Evolutionary conservation across 2,329 filamentous ascomycete genomes (phyloP).

Genomic region (Emergomyces africanus): DNA sequence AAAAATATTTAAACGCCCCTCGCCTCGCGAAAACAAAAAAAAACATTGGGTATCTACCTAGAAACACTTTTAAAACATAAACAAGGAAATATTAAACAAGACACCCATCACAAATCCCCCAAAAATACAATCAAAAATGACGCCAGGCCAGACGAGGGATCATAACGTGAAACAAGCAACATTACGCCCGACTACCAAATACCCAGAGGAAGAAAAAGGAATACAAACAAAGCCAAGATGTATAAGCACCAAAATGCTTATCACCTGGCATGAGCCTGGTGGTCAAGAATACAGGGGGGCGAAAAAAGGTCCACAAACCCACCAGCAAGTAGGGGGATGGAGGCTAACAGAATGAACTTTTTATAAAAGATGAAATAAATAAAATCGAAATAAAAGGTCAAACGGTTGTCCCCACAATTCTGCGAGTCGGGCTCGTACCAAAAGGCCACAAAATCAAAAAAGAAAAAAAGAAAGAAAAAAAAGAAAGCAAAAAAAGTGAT

Average conservation of each 20-base stretch:
- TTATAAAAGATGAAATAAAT: no score
- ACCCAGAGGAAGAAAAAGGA: not conserved
- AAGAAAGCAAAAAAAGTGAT: not conserved
- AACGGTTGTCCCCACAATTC: not conserved
- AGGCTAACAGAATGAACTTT: not conserved
- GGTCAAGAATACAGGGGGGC: not conserved
- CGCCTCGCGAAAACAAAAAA: not conserved
- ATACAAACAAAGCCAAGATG: not conserved
- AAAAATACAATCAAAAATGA: not conserved
- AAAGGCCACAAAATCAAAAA: not conserved
- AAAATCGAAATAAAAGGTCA: no score
- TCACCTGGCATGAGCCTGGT: not conserved
- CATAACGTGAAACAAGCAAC: not conserved
- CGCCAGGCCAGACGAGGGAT: not conserved
- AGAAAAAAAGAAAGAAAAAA: not conserved
- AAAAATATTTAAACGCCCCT: not conserved
- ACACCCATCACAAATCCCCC: not conserved
- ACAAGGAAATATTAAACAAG: not conserved
- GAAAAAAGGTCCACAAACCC: not conserved
- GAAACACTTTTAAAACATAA: not conserved
- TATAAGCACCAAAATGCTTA: not conserved
- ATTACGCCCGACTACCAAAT: not conserved
- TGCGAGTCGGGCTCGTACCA: not conserved
- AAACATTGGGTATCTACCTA: slow-evolving; percentile 1
- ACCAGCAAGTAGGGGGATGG: not conserved